Evolutionary conservation across 1,284 basidiomycete genomes (phyloP).

Genomic region (Naganishia sp.): DNA sequence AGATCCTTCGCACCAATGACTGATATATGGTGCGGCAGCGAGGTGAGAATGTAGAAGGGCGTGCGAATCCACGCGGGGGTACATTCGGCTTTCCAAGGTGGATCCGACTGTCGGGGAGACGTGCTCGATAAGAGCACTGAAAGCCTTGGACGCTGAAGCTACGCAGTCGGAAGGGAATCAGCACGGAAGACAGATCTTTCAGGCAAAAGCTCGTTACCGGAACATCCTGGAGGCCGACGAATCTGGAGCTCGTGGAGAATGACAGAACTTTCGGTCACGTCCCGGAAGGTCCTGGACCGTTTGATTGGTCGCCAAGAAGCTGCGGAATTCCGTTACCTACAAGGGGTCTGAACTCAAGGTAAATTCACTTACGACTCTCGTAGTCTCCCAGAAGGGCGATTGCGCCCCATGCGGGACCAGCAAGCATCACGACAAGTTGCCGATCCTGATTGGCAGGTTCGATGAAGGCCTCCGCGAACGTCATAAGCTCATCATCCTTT

Average conservation of each 20-base stretch:
- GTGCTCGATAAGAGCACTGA: conserved; percentile 36
- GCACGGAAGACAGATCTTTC: conserved; percentile 7
- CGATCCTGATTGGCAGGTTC: background rate
- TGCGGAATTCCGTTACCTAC: too few relatives aligned
- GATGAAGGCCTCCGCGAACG: conserved; percentile 34
- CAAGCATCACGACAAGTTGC: conserved; percentile 13
- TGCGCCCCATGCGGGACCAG: conserved; percentile 29
- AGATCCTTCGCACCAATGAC: background rate
- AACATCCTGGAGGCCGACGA: conserved; percentile 5
- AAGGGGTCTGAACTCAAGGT: background rate
- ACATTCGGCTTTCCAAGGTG: conserved; percentile 69
- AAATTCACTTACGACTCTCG: background rate
- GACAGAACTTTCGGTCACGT: conserved; percentile 9
- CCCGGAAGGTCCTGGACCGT: conserved; percentile 4
- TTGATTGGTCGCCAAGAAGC: conserved; percentile 3
- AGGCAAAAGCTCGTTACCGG: conserved; percentile 1
- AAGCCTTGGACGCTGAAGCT: conserved; percentile 9
- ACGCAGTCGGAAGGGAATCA: background rate
- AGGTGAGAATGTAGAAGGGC: conserved; percentile 71
- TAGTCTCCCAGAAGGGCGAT: conserved; percentile 15
- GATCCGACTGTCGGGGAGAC: conserved; percentile 61
- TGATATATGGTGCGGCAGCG: conserved; percentile 64
- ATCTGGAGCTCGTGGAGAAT: conserved; percentile 14
- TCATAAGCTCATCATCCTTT: conserved; percentile 36
- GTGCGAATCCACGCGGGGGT: conserved; percentile 55